Base-by-base conservation (phyloP, 2,329 filamentous ascomycete genomes). In the Bipolaris sorokiniana region DNA sequence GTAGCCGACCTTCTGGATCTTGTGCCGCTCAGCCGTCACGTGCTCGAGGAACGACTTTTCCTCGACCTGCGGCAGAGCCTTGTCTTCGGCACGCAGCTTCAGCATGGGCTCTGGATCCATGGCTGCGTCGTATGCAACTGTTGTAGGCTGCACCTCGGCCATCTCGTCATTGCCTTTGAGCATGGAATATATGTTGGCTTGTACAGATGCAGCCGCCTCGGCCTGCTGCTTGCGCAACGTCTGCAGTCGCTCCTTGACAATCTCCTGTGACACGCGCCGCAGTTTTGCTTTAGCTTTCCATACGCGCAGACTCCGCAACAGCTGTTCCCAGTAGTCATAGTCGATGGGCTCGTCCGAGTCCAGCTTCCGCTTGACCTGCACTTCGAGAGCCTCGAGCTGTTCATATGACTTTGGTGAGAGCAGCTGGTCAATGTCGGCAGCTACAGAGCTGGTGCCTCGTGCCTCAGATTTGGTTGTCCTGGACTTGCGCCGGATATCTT, bases 281-380 rank as follows among this genome's bases (percentile, higher is more conserved):
- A 99, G 79, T 74, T 89, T 92, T 2, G 92, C 92, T 75, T 91
- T 92, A 33, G 95, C 92, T 79, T 98, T 98, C 88, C 91, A 97
- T 1, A 97, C 87, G 6, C 90, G 82, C 61, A 99, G 80, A 72
- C 89, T 96, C 64, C 88, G 88, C 59, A 99, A 82, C 15, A 99
- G 82, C 73, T 97, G 91, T 73, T 96, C 92, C 95, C 95, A 99
- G 76, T 98, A 99, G 77, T 99, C 95, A 2, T 90, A 92, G 76
- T 99, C 95, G 64, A 99, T 94, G 9, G 91, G 88, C 71, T 97
- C 93, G 72, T 97, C 89, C 7, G 92, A 96, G 50, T 88, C 84
- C 46, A 99, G 81, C 79, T 99, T 99, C 15, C 83, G 82, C 73
- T 87, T 88, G 75, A 99, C 95, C 79, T 98, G 93, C 62, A 83